Base-by-base conservation (phyloP, 1,284 basidiomycete genomes). In the Heterobasidion annosum region DNA sequence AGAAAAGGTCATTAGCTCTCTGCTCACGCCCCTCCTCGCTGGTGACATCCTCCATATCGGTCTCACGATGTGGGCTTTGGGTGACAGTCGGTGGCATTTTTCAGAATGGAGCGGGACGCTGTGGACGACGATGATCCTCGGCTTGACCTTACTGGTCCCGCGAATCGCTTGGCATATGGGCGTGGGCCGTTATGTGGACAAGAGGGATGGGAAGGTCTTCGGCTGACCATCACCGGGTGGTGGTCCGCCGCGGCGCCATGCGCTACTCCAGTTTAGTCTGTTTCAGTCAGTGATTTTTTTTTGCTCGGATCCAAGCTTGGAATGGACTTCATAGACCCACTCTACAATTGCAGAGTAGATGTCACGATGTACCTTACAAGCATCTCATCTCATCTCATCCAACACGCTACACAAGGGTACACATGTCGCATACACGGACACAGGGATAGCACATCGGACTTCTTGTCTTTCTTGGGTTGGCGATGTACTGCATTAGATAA, bases 111-210 rank as follows among this genome's bases (percentile, higher is more conserved):
- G 72, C 59, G 76, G 80, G 0, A 81, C 85, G 74, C 64, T 88
- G 18, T 86, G 84, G 82, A 70, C 74, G 6, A 88, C 84, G 0
- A 63, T 88, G 13, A 50, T 82, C n/a, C 65, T 84, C 9, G 87
- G 86, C 0, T 59, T 88, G 34, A 77, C 76, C 12, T 66, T 90
- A 49, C 70, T 89, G 72, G 66, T 88, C 50, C 85, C 86, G 16
- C 75, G 86, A 33, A 63, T 83, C 16, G 76, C 80, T 58, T 90
- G 86, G 86, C 81, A 85, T 64, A 59, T 87, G 53, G 86, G 86
- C 10, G 70, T 89, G 51, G 85, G 83, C 57, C 75, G 86, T 55
- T 90, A 88, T 63, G 79, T 84, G 8, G 78, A 88, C 61, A 68
- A 66, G 34, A 74, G 87, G 57, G 86, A 89, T 62, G 74, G 76